These are phyloP conservation scores for Thyridium curvatum DNA, from an alignment of 2,329 filamentous ascomycete genomes.

Conservation along the genomic window DNA sequence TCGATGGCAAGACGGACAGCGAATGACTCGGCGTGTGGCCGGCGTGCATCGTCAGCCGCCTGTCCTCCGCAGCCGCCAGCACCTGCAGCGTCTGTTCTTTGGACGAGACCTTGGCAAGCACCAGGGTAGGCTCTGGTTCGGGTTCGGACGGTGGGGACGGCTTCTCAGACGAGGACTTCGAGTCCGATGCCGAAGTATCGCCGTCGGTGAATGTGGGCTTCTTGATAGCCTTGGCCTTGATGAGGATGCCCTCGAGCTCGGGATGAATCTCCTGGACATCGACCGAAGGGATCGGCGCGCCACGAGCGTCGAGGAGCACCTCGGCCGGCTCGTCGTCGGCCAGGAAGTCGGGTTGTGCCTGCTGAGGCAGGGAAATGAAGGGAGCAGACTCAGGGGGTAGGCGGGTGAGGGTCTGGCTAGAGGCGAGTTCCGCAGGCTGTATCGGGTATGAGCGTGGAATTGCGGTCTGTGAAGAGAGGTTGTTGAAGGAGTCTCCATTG, in stretches of 20 bases:
- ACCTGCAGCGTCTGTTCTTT: constrained; percentile 38
- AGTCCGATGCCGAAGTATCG: constrained; percentile 15
- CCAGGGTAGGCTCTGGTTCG: constrained; percentile 9
- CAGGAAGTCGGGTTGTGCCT: neutral
- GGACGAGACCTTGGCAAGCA: constrained; percentile 18
- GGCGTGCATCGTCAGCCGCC: constrained; percentile 53
- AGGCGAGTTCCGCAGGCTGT: too few species aligned
- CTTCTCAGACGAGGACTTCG: constrained; percentile 15
- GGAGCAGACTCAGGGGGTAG: constrained; percentile 1
- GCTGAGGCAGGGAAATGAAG: constrained; percentile 1
- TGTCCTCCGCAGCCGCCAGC: constrained; percentile 40
- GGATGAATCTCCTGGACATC: constrained; percentile 53
- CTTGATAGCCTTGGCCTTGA: constrained; percentile 47
- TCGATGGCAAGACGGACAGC: constrained; percentile 42
- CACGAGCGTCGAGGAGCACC: constrained; percentile 7
- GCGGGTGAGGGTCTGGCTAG: too few species aligned
- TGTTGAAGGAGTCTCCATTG: too few species aligned
- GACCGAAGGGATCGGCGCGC: constrained; percentile 38
- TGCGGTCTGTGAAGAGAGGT: too few species aligned
- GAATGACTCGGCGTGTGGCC: constrained; percentile 59
- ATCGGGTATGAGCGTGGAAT: too few species aligned
- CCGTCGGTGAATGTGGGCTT: constrained; percentile 43
- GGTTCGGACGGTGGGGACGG: constrained; percentile 21
- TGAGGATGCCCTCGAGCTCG: constrained; percentile 51
- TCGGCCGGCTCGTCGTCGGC: constrained; percentile 8